These are phyloP conservation scores for Cryptococcus sp. DNA, from an alignment of 1,284 basidiomycete genomes.

Conservation along the genomic window DNA sequence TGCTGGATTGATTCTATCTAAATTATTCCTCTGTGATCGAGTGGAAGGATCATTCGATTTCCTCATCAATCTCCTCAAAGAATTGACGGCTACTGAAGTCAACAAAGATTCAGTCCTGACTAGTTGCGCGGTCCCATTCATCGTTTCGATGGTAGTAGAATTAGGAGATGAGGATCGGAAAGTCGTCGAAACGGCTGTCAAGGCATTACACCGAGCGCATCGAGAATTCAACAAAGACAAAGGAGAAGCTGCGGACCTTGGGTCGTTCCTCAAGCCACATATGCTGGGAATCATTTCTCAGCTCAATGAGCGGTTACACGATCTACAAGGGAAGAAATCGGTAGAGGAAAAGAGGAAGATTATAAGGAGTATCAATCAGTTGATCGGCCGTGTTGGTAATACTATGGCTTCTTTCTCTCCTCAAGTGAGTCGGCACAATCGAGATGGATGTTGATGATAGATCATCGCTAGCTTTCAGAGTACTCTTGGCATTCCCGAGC, in stretches of 20 bases:
- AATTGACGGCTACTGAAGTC: conserved; percentile 12
- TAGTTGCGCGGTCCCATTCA: conserved; percentile 61
- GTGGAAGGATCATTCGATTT: conserved; percentile 61
- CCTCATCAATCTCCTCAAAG: conserved; percentile 54
- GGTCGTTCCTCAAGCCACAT: conserved; percentile 62
- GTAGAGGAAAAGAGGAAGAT: conserved; percentile 65
- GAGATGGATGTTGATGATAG: conserved; percentile 49
- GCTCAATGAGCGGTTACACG: conserved; percentile 77
- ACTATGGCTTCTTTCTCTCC: conserved; percentile 70
- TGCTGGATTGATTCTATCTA: conserved; percentile 63
- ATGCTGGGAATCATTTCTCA: conserved; percentile 77
- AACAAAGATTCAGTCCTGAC: conserved; percentile 49
- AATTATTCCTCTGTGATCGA: conserved; percentile 61
- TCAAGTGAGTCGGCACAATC: conserved; percentile 58
- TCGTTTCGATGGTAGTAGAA: conserved; percentile 69
- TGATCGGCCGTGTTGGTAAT: conserved; percentile 68
- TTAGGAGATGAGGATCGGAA: conserved; percentile 62
- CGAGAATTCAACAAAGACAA: conserved; percentile 22
- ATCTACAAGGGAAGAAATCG: conserved; percentile 68
- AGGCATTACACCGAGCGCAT: conserved; percentile 60
- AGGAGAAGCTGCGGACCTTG: conserved; percentile 47
- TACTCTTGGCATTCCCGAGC: conserved; percentile 63
- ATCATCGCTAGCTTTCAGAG: conserved; percentile 97
- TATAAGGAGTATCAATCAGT: conserved; percentile 69
- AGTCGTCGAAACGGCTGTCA: conserved; percentile 52